Conservation (phyloP, 2,329 filamentous ascomycete species). For the Colletotrichum shisoi region DNA sequence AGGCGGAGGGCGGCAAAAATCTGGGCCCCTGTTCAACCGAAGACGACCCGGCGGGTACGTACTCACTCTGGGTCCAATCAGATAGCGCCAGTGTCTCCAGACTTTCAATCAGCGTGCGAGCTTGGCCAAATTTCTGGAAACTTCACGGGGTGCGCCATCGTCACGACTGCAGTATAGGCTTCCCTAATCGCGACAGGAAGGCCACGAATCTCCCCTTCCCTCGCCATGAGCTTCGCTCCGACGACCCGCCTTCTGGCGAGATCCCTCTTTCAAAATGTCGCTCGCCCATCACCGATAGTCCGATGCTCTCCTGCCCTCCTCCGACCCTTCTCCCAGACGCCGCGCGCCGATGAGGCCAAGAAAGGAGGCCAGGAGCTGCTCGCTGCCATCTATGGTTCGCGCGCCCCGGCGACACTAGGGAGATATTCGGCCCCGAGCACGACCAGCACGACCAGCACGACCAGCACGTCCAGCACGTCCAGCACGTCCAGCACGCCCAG, state of each 20-base stretch:
- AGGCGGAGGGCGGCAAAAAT: constrained; percentile 47
- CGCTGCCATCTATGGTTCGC: constrained; percentile 38
- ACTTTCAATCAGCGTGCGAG: constrained; percentile 19
- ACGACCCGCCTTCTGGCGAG: constrained; percentile 55
- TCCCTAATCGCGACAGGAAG: constrained; percentile 41
- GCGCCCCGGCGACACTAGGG: not conserved
- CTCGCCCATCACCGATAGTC: constrained; percentile 40
- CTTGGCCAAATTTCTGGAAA: constrained; percentile 34
- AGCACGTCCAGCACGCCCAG: constrained; percentile 9
- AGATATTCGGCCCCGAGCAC: too few species aligned
- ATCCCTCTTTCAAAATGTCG: constrained; percentile 46
- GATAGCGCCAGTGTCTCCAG: constrained; percentile 13
- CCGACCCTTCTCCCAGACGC: constrained; percentile 54
- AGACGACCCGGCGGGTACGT: constrained; percentile 22
- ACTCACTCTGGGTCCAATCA: constrained; percentile 11
- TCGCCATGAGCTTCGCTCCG: constrained; percentile 55
- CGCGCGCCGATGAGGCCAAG: constrained; percentile 41
- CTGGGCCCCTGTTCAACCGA: constrained; percentile 37
- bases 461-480: not conserved
- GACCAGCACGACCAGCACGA: constrained; percentile 10
- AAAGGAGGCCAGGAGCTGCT: constrained; percentile 39
- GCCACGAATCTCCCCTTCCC: constrained; percentile 40
- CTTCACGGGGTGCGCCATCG: constrained; percentile 20
- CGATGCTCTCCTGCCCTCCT: constrained; percentile 41
- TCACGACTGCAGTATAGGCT: constrained; percentile 11